phyloP scores from a whole-genome alignment of 2,329 filamentous ascomycete genomes.

The Leptographium radiaticola region DNA sequence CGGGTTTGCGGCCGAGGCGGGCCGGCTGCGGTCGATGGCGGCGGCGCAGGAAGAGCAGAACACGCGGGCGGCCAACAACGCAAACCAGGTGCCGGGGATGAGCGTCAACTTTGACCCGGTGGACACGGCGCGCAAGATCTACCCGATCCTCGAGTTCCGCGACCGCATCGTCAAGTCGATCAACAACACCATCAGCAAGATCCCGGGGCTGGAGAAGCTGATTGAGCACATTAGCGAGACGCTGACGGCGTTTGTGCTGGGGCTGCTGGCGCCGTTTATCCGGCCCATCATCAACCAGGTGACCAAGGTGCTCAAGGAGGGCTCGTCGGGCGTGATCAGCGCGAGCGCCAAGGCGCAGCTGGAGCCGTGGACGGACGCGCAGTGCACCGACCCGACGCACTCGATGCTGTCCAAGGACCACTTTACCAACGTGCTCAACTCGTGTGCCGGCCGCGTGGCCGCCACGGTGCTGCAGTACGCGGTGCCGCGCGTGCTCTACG shows the following conservation, averaged over 20 bases:
- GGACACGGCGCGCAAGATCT: conserved; percentile 69
- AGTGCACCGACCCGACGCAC: conserved; percentile 67
- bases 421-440: conserved; percentile 67
- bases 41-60: conserved; percentile 52
- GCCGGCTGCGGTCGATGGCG: conserved; percentile 45
- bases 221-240: conserved; percentile 91
- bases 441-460: conserved; percentile 62
- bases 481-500: conserved; percentile 69
- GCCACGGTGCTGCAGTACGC: conserved; percentile 72
- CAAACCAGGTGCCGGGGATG: conserved; percentile 58
- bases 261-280: conserved; percentile 81
- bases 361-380: conserved; percentile 66
- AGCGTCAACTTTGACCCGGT: conserved; percentile 64
- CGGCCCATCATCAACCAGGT: conserved; percentile 82
- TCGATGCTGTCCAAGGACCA: conserved; percentile 77
- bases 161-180: conserved; percentile 88
- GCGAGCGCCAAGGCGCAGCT: conserved; percentile 62
- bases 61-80: conserved; percentile 27
- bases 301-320: conserved; percentile 71
- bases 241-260: conserved; percentile 81
- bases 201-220: conserved; percentile 80
- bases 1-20: conserved; percentile 54
- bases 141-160: conserved; percentile 85
- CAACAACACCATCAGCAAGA: conserved; percentile 73
- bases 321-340: conserved; percentile 58